Base-by-base conservation (phyloP, 1,284 basidiomycete genomes). In the Mycosarcoma mackinlayi region DNA sequence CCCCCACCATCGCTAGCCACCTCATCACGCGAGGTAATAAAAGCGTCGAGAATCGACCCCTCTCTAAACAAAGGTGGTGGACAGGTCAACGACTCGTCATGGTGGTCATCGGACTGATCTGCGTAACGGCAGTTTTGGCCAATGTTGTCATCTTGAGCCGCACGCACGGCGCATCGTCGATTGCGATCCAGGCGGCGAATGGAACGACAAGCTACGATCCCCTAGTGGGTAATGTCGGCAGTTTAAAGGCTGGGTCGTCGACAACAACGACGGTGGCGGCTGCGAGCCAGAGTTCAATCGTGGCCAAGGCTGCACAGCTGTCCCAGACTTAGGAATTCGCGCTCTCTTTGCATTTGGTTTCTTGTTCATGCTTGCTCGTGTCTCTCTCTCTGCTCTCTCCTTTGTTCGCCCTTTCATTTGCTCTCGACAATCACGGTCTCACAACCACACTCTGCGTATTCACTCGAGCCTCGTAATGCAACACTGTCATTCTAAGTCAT, bases 1-100 rank as follows among this genome's bases (percentile, higher is more conserved):
- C 24, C 2, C 33, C 39, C 14, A 19, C 27, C 6, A 21, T 59
- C 4, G 21, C 46, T 1, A 65, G 55, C 49, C 27, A 65, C 10
- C 34, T 66, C 14, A 51, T 66, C 47, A 54, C 46, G 9, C 47
- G 42, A 4, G 18, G 28, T 6, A 35, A 14, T 1, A 10, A 6
- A 0, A 53, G 45, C 21, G 37, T 66, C n/a, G 63, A 66, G 21
- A 59, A 66, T 27, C 63, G 63, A 4, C 63, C 65, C 1, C 3
- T 62, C 0, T 19, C 16, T 1, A 23, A 16, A 10, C 5, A n/a
- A 45, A 33, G 16, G 11, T 3, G 6, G 10, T 27, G n/a, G 8
- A 25, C 9, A 13, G 18, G 14, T 8, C 13, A 18, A 31, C 41
- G 18, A 10, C 24, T 8, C 13, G 19, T 46, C 5, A 34, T 41